phyloP scores from a whole-genome alignment of 371 early-diverging fungal genomes.

The Haplosporangium sp. region DNA sequence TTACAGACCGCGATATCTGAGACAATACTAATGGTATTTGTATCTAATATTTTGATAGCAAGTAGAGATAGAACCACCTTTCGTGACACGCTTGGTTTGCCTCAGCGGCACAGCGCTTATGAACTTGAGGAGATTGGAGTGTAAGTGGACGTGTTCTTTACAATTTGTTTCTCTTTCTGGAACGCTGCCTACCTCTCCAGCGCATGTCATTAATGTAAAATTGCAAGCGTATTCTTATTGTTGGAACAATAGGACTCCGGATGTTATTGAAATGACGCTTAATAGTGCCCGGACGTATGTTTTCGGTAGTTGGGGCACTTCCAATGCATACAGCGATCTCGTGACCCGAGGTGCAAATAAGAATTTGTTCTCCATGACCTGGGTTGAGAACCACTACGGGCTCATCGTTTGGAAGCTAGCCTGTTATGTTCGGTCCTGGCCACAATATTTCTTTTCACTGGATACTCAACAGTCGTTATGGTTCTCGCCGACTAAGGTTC shows the following conservation, averaged over 20 bases:
- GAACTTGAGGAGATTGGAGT: conserved; percentile 23
- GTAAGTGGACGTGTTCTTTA: conserved; percentile 14
- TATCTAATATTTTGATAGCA: neutral
- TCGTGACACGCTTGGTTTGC: conserved; percentile 7
- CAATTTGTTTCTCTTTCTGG: neutral
- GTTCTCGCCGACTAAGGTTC: conserved; percentile 63
- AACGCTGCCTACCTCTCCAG: neutral
- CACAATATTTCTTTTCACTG: conserved; percentile 45
- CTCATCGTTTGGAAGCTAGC: conserved; percentile 84
- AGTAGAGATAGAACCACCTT: conserved; percentile 3
- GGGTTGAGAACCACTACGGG: conserved; percentile 80
- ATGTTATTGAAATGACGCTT: conserved; percentile 54
- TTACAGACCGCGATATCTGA: too few relatives aligned
- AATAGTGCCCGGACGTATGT: conserved; percentile 39
- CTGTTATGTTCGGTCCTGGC: conserved; percentile 67
- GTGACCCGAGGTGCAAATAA: conserved; percentile 58
- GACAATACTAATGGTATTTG: neutral
- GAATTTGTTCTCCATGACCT: conserved; percentile 56
- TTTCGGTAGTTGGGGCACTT: conserved; percentile 61
- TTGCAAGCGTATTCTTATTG: neutral
- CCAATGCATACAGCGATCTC: conserved; percentile 58
- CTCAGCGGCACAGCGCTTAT: neutral
- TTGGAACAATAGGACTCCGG: conserved; percentile 28
- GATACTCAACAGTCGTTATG: conserved; percentile 2
- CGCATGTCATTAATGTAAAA: neutral